Base-by-base conservation (phyloP, 1,284 basidiomycete species). In the Sporisorium reilianum region DNA sequence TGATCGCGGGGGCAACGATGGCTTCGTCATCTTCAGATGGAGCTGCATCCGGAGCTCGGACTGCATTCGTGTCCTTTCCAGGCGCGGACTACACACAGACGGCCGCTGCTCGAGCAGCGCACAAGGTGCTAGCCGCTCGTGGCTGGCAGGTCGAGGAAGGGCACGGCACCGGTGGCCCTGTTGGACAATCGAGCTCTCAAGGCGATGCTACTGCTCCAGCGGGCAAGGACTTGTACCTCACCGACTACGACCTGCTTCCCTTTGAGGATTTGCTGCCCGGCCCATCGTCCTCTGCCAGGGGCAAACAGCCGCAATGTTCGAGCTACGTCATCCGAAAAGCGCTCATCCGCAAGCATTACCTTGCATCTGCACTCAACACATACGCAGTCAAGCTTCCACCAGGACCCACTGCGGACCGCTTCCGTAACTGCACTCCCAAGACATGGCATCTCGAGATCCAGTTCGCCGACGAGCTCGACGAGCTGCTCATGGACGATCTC, bases 401-500 rank as follows among this genome's bases (percentile, higher is more conserved):
- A 20, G 67, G 64, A 10, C 34, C 44, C 10, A 46, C 36, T 28
- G 62, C 64, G 3, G 36, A 54, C 9, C 60, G 55, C 14, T 64
- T 55, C 51, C 61, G 55, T 22, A 42, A 55, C 9, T 69, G 72
- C 38, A 87, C 90, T 18, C 97, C 96, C 5, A 87, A 86, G 75
- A 96, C 95, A 7, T 97, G 92, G 89, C 90, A 92, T 58, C 87
- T 98, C 55, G 94, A 97, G 75, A 88, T 98, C 28, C 91, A 92
- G 28, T 96, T 92, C 83, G 92, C 92, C 1, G 96, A 99, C 85
- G 96, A 99, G 81, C 88, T 99, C 11, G 95, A 98, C 79, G 97
- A 98, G 85, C 87, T 95, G 81, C 93, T 95, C 88, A 86, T 90
- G 50, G 96, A 99, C 84, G 97, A 99, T 68, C 88, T 99, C 26